Percentiles rank a stretch among this genome's conserved stretches.
Conservation (phyloP, 164 flowering plant species). For the Stephania yunnanensis region DNA sequence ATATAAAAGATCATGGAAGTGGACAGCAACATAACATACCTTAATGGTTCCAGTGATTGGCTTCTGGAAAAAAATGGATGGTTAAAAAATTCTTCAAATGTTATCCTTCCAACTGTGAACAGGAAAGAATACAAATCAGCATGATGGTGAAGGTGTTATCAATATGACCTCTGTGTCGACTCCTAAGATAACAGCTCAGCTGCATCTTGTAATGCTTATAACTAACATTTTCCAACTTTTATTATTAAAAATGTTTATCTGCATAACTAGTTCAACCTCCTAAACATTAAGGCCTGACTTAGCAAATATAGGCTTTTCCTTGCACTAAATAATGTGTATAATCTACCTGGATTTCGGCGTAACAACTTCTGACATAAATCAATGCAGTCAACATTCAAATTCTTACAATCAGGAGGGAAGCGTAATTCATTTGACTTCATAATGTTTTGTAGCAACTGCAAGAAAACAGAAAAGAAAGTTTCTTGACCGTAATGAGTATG, state of each 20-base stretch:
- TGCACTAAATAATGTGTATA: not conserved
- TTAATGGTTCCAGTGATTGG: conserved; percentile 31
- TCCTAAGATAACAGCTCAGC: not conserved
- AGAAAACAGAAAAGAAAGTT: conserved; percentile 10
- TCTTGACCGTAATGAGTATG: conserved; percentile 1
- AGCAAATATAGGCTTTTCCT: not conserved
- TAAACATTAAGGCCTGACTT: not conserved
- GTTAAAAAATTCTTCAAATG: conserved; percentile 95
- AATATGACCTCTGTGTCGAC: not conserved
- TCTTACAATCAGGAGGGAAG: conserved; percentile 59
- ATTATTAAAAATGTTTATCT: not conserved
- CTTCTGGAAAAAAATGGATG: conserved; percentile 61
- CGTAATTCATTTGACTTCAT: conserved; percentile 67
- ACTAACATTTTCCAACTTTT: not conserved
- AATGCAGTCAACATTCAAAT: conserved; percentile 67
- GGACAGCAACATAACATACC: conserved; percentile 32
- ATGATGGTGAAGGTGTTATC: not conserved
- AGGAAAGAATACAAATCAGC: conserved; percentile 4
- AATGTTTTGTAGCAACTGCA: conserved; percentile 93
- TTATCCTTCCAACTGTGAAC: conserved; percentile 78
- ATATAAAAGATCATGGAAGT: not conserved
- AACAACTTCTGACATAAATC: conserved; percentile 88
- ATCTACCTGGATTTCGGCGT: conserved; percentile 86
- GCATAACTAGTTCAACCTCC: not conserved
- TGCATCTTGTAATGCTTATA: not conserved